Evolutionary conservation across 345 rosid genomes (phyloP).

Genomic region (Iberis pinnata): DNA sequence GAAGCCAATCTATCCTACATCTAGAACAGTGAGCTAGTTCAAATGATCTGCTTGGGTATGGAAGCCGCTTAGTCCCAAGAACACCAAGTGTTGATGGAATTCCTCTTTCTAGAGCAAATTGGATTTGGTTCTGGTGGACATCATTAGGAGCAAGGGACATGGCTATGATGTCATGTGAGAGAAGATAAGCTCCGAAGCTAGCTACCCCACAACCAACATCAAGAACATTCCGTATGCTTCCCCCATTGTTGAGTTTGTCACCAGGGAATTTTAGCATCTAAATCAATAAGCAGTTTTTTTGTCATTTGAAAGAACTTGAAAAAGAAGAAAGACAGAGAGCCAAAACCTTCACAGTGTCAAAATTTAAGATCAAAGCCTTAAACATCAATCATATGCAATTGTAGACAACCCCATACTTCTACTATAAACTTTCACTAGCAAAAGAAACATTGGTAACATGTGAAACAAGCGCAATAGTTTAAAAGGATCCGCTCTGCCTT

Average conservation of each 20-base stretch:
- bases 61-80: slow-evolving; percentile 89
- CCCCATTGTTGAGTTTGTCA: slow-evolving; percentile 78
- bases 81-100: slow-evolving; percentile 94
- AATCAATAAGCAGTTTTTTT: slow-evolving; percentile 26
- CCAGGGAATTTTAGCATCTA: slow-evolving; percentile 96
- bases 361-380: slow-evolving; percentile 2
- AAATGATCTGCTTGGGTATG: slow-evolving; percentile 96
- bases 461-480: not conserved
- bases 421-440: not conserved
- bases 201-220: slow-evolving; percentile 99
- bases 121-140: slow-evolving; percentile 97
- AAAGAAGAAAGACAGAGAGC: slow-evolving; percentile 12
- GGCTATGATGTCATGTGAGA: slow-evolving; percentile 67
- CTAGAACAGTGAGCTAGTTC: slow-evolving; percentile 95
- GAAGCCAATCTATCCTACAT: slow-evolving; percentile 98
- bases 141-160: slow-evolving; percentile 98
- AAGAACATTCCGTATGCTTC: slow-evolving; percentile 75
- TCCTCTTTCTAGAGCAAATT: slow-evolving; percentile 92
- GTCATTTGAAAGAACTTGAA: slow-evolving; percentile 26
- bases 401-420: not conserved
- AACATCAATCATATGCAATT: not conserved
- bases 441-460: not conserved
- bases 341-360: not conserved
- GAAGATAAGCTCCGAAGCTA: slow-evolving; percentile 97
- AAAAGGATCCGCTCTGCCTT: not conserved